Evolutionary conservation across 768 basidiomycete species (phyloP), one percentile per base, ranked within the genome.

Genomic region (Suillus subluteus): DNA sequence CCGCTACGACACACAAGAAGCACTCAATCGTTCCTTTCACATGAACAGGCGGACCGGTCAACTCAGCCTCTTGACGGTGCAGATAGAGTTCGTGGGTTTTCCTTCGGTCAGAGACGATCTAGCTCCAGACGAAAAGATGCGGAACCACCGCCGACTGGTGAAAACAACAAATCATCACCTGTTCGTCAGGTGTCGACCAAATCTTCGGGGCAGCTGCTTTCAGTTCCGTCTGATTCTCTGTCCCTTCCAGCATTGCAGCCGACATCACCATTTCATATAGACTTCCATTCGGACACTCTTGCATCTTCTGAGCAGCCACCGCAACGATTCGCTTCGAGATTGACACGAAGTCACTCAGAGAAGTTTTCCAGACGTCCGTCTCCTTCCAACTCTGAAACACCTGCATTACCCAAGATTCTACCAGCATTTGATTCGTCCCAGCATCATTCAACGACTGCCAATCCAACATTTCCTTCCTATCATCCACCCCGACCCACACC

Each of bases 1-100:
- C 64, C 35, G 18, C 65, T 87, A 52, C 84, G 86, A 52, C 85
- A 83, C 67, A 80, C 79, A 32, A 88, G 86, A 78, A 91, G 88
- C 67, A 83, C 84, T 0, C 81, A 82, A 46, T 70, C 70, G 8
- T 62, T 77, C 58, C 66, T 68, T 40, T 67, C 67, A 32, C 32
- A 26, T 38, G 64, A 65, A 35, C 68, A 71, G 40, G 44, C 56
- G 23, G 37, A 37, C 21, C 48, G 38, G 35, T 9, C 12, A 26
- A 13, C 11, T 3, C 63, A 41, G n/a, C 44, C 63, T 64, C n/a
- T 23, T 18, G 32, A 65, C 15, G 43, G 4, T 15, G 63, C 66
- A 18, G 63, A 58, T 54, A 68, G 50, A 62, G 56, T 75, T 44
- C 82, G 90, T 64, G 88, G 89, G 3, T 67, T 88, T 16, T 91